Conservation (phyloP, 2,329 filamentous ascomycete genomes). For the Diaporthe citriasiana region DNA sequence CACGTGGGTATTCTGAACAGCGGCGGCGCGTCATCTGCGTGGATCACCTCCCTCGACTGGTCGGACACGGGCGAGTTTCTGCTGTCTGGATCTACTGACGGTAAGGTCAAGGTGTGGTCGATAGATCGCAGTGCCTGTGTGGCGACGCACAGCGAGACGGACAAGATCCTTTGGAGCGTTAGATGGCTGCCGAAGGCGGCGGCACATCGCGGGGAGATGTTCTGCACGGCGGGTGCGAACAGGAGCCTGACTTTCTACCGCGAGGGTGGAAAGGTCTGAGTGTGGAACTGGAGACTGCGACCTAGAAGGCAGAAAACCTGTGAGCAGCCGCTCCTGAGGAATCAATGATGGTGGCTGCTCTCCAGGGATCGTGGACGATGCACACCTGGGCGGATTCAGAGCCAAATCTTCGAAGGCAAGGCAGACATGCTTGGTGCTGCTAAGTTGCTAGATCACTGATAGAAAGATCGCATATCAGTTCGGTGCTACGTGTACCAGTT, state of each 20-base stretch:
- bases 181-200: conserved; percentile 83
- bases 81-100: conserved; percentile 89
- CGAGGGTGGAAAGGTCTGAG: conserved; percentile 69
- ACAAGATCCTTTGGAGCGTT: conserved; percentile 86
- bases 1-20: conserved; percentile 83
- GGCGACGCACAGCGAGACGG: conserved; percentile 92
- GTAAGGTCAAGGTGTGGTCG: conserved; percentile 97
- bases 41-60: conserved; percentile 95
- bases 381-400: not conserved
- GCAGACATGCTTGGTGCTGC: not conserved
- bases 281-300: not conserved
- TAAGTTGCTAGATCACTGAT: not conserved
- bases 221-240: conserved; percentile 84
- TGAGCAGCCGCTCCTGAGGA: not conserved
- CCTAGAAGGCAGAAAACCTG: not conserved
- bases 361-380: not conserved
- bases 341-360: not conserved
- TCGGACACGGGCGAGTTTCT: conserved; percentile 93
- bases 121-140: conserved; percentile 87
- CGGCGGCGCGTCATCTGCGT: conserved; percentile 79
- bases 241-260: conserved; percentile 85
- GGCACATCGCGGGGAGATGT: conserved; percentile 74
- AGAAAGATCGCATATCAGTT: not conserved
- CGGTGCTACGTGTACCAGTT: not conserved
- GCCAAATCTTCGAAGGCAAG: not conserved